Conservation (phyloP, 768 basidiomycete species). For the Kwoniella newhampshirensis region DNA sequence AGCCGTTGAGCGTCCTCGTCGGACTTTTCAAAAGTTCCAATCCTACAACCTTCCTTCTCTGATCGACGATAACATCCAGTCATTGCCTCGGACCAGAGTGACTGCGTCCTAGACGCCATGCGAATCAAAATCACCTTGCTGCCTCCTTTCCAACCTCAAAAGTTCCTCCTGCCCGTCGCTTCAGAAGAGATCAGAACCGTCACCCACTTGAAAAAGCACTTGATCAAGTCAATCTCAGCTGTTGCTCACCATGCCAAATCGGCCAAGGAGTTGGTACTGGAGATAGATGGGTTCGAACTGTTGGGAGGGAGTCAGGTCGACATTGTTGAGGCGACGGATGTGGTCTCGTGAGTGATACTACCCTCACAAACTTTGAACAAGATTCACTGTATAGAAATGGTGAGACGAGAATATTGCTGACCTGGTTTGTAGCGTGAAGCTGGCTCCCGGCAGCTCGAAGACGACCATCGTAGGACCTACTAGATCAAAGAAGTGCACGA, state of each 20-base stretch:
- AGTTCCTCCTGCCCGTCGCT: conserved; percentile 33
- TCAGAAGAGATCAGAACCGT: conserved; percentile 23
- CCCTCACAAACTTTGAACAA: neutral
- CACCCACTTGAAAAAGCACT: conserved; percentile 28
- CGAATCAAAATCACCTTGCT: conserved; percentile 34
- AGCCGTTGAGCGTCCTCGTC: too few relatives aligned
- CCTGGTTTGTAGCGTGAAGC: conserved; percentile 15
- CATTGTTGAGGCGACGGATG: conserved; percentile 66
- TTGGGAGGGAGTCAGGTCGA: conserved; percentile 70
- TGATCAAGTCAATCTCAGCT: conserved; percentile 26
- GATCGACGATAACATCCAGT: conserved; percentile 1
- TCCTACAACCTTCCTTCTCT: conserved; percentile 12
- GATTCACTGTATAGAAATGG: neutral
- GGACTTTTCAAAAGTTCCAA: too few relatives aligned
- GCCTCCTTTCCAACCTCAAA: conserved; percentile 29
- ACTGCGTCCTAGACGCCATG: too few relatives aligned
- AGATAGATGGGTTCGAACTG: conserved; percentile 48
- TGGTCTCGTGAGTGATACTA: conserved; percentile 39
- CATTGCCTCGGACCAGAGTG: conserved; percentile 3
- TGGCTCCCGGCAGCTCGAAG: conserved; percentile 21
- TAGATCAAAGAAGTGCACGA: neutral
- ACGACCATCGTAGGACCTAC: neutral
- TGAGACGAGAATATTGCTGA: conserved; percentile 1
- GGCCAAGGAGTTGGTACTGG: conserved; percentile 26
- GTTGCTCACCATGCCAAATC: conserved; percentile 11